phyloP scores from a whole-genome alignment of 73 alveolate genomes.

The Durusdinium trenchii region DNA sequence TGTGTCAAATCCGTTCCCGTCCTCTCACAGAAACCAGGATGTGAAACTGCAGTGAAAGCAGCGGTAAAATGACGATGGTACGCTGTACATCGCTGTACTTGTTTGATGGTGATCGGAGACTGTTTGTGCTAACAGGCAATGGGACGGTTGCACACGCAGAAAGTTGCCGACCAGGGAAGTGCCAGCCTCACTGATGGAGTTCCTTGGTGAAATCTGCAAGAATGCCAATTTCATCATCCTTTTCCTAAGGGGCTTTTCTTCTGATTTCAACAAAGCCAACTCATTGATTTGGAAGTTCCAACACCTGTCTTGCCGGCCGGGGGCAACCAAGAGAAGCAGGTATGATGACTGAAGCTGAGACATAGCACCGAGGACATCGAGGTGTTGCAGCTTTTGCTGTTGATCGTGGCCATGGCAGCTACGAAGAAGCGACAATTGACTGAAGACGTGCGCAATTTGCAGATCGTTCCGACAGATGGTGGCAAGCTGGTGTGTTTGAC shows the following conservation, averaged over 20 bases:
- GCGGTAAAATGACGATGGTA: too few species aligned
- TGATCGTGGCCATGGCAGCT: constrained; percentile 56
- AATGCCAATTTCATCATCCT: too few species aligned
- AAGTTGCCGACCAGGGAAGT: not conserved
- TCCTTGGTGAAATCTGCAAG: too few species aligned
- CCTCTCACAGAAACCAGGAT: not conserved
- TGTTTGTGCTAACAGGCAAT: not conserved
- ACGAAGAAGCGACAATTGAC: not conserved
- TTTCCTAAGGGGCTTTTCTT: too few species aligned
- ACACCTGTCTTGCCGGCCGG: too few species aligned
- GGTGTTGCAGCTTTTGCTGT: constrained; percentile 51
- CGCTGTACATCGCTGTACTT: too few species aligned
- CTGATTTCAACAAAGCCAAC: too few species aligned
- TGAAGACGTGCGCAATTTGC: constrained; percentile 28
- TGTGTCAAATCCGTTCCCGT: not conserved
- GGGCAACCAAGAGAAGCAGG: too few species aligned
- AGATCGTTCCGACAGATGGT: constrained; percentile 64
- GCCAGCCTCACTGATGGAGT: not conserved
- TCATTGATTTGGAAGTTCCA: too few species aligned
- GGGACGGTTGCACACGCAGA: not conserved
- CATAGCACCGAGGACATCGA: constrained; percentile 73
- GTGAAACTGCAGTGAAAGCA: too few species aligned
- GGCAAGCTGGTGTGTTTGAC: constrained; percentile 45
- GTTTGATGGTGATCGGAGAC: too few species aligned
- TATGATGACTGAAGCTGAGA: not conserved